Evolutionary conservation across 495 filamentous ascomycete species (phyloP).

Genomic region (Aspergillus sparsus): DNA sequence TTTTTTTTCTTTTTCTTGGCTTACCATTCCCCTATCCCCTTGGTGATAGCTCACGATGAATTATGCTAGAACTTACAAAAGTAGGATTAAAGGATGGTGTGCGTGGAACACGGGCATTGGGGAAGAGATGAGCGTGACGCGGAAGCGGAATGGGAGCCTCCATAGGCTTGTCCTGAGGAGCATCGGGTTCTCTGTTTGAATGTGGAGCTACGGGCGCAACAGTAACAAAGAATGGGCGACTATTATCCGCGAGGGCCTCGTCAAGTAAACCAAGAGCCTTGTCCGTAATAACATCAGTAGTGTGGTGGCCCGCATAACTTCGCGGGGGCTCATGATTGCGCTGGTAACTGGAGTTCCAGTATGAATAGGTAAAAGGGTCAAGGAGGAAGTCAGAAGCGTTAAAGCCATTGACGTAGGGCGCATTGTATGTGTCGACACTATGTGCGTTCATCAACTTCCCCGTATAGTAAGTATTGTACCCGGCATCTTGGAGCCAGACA

Average conservation of each 20-base stretch:
- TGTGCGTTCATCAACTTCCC: conserved; percentile 74
- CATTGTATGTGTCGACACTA: conserved; percentile 57
- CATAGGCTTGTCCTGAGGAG: conserved; percentile 36
- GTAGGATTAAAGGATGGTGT: conserved; percentile 47
- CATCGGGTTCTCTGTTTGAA: conserved; percentile 50
- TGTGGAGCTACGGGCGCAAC: conserved; percentile 70
- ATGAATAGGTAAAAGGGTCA: conserved; percentile 71
- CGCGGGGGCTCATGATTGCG: conserved; percentile 60
- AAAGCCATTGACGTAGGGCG: conserved; percentile 59
- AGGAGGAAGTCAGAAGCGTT: conserved; percentile 64
- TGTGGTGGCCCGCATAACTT: conserved; percentile 59
- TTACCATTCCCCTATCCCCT: conserved; percentile 42
- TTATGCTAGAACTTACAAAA: conserved; percentile 35
- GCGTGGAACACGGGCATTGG: conserved; percentile 41
- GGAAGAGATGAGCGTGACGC: conserved; percentile 42
- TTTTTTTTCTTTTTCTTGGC: not conserved
- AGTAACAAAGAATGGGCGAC: conserved; percentile 66
- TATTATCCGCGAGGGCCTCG: conserved; percentile 49
- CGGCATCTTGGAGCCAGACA: conserved; percentile 66
- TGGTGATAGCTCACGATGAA: conserved; percentile 37
- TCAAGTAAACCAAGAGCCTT: conserved; percentile 66
- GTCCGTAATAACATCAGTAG: conserved; percentile 60
- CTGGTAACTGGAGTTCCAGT: conserved; percentile 67
- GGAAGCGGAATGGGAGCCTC: conserved; percentile 52
- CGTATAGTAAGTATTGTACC: conserved; percentile 74